A percentile compares a stretch with the other conserved stretches of the same genome.
phyloP scores from a whole-genome alignment of 441 rosid genomes.

The Euphorbia neoarborescens region DNA sequence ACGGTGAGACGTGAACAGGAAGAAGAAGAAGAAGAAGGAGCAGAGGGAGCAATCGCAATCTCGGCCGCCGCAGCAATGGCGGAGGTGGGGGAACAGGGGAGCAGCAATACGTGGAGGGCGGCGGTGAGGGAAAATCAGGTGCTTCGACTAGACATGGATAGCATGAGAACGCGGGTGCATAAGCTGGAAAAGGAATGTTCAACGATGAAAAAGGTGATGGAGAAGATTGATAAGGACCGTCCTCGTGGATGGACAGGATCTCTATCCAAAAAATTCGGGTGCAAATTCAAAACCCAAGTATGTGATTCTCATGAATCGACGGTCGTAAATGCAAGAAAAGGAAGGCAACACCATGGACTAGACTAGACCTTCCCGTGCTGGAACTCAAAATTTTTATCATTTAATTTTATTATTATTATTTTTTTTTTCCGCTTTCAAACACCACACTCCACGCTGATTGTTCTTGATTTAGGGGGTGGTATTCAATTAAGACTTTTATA shows the following conservation, averaged over 20 bases:
- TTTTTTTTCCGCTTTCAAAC: too few relatives aligned
- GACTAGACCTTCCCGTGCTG: conserved; percentile 12
- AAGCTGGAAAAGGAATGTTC: conserved; percentile 80
- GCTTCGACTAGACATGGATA: conserved; percentile 87
- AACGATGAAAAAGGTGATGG: conserved; percentile 72
- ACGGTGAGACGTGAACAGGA: conserved; percentile 22
- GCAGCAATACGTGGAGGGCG: conserved; percentile 49
- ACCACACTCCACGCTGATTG: too few relatives aligned
- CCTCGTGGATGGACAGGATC: conserved; percentile 46
- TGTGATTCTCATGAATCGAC: conserved; percentile 81
- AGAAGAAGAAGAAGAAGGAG: too few relatives aligned
- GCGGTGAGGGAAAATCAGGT: conserved; percentile 91
- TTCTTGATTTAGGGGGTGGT: too few relatives aligned
- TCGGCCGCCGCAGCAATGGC: neutral
- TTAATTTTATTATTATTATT: too few relatives aligned
- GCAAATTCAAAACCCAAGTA: conserved; percentile 84
- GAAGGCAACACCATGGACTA: conserved; percentile 27
- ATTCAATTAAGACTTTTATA: too few relatives aligned
- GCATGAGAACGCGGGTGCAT: conserved; percentile 88
- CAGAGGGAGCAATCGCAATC: conserved; percentile 21
- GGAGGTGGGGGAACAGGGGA: conserved; percentile 22
- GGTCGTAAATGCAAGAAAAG: conserved; percentile 41
- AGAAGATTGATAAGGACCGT: conserved; percentile 51
- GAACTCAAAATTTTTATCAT: too few relatives aligned
- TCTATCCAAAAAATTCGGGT: conserved; percentile 51